These are phyloP conservation scores for Aspergillus glaucus DNA, from an alignment of 2,329 filamentous ascomycete species.

Conservation along the genomic window DNA sequence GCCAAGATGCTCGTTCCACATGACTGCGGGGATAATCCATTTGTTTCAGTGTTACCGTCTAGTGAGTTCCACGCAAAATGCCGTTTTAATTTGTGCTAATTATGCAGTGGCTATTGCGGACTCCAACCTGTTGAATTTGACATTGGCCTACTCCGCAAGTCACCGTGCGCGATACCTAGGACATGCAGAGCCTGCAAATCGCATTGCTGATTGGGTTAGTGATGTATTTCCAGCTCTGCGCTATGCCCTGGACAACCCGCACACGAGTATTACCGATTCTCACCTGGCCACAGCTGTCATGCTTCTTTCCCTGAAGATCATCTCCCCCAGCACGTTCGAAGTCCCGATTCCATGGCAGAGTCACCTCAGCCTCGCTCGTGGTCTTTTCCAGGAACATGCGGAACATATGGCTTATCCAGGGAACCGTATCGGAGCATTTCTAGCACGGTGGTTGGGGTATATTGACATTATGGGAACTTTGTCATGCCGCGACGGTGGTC, in stretches of 20 bases:
- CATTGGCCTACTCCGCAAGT: conserved; percentile 78
- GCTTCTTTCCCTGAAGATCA: conserved; percentile 76
- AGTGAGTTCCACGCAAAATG: conserved; percentile 40
- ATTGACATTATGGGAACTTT: conserved; percentile 72
- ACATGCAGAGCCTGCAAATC: conserved; percentile 66
- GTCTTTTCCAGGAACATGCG: conserved; percentile 64
- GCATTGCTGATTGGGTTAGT: conserved; percentile 74
- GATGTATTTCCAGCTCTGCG: conserved; percentile 63
- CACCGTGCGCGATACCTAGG: conserved; percentile 69
- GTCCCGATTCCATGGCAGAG: conserved; percentile 75
- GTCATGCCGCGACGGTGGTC: conserved; percentile 51
- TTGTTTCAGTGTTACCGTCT: conserved; percentile 55
- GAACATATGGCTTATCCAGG: conserved; percentile 49
- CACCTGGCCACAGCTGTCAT: conserved; percentile 78
- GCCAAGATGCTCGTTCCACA: conserved; percentile 60
- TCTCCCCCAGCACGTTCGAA: conserved; percentile 74
- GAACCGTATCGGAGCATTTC: conserved; percentile 62
- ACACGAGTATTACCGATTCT: conserved; percentile 61
- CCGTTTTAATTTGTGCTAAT: conserved; percentile 39
- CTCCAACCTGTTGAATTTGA: conserved; percentile 63
- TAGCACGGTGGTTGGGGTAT: conserved; percentile 78
- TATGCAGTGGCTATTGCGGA: conserved; percentile 40
- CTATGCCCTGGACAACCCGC: conserved; percentile 56
- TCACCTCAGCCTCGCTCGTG: conserved; percentile 68
- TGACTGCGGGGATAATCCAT: conserved; percentile 56